These are phyloP conservation scores for Poronia punctata DNA, from an alignment of 495 filamentous ascomycete genomes.

Conservation along the genomic window DNA sequence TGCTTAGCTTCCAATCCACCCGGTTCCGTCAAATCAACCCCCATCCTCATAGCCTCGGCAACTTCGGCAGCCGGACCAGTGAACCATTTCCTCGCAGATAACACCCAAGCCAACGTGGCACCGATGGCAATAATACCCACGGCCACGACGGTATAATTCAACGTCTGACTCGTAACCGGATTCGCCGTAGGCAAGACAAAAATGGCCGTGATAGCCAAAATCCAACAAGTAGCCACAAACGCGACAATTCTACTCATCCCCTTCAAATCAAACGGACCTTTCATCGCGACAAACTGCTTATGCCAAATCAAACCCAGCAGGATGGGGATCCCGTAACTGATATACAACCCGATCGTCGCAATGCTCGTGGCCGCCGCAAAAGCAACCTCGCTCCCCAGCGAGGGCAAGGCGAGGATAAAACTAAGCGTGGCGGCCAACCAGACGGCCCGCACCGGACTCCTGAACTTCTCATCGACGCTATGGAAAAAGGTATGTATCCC, in stretches of 20 bases:
- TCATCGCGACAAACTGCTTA: conserved; percentile 29
- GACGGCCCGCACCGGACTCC: conserved; percentile 48
- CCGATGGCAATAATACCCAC: conserved; percentile 50
- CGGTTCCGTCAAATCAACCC: conserved; percentile 41
- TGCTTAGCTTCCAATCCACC: conserved; percentile 39
- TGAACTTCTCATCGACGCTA: conserved; percentile 42
- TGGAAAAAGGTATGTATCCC: conserved; percentile 64
- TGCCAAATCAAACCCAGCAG: conserved; percentile 45
- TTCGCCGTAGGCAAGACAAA: conserved; percentile 51
- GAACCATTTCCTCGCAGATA: conserved; percentile 51
- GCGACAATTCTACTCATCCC: conserved; percentile 45
- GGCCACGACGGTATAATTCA: conserved; percentile 54
- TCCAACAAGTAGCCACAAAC: conserved; percentile 44
- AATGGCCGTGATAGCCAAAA: conserved; percentile 47
- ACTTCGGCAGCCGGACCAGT: conserved; percentile 50
- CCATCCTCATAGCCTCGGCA: conserved; percentile 39
- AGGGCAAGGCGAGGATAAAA: conserved; percentile 54
- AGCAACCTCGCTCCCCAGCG: conserved; percentile 52
- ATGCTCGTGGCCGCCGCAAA: conserved; percentile 56
- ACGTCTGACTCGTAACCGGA: conserved; percentile 47
- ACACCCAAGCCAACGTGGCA: conserved; percentile 15
- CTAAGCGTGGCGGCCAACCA: conserved; percentile 50
- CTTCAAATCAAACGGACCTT: conserved; percentile 51
- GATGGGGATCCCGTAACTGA: conserved; percentile 60
- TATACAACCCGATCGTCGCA: conserved; percentile 58